These are phyloP conservation scores for Schoenoplectus triqueter DNA, from an alignment of 202 grass and related monocot genomes.

Conservation along the genomic window DNA sequence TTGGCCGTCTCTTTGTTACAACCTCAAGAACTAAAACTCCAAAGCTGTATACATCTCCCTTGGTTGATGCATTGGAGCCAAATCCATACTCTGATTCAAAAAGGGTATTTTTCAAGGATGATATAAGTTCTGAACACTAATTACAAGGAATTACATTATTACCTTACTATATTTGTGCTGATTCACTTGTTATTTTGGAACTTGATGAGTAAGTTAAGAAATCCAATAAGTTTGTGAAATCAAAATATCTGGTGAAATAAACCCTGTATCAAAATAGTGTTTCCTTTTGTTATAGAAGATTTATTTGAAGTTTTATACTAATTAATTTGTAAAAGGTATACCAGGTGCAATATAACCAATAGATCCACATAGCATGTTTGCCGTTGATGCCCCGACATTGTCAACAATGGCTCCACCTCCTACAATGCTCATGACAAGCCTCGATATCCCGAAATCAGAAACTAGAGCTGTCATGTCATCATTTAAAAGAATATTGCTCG, in stretches of 20 bases:
- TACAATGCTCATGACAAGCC: constrained; percentile 56
- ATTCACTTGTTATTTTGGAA: not conserved
- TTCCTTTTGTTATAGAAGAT: not conserved
- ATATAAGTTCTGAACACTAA: not conserved
- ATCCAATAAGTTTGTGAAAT: not conserved
- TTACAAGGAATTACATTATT: not conserved
- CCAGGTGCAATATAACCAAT: constrained; percentile 96
- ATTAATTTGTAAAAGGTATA: constrained; percentile 30
- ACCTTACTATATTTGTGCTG: not conserved
- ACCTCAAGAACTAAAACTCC: constrained; percentile 79
- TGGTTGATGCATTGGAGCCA: constrained; percentile 72
- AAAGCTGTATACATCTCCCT: constrained; percentile 95
- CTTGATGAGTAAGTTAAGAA: not conserved
- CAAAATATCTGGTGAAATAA: not conserved
- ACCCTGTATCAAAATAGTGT: not conserved
- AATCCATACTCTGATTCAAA: constrained; percentile 71
- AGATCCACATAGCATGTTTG: constrained; percentile 84
- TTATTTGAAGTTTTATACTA: not conserved
- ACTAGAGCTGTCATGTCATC: constrained; percentile 94
- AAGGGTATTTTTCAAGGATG: not conserved
- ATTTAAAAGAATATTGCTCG: constrained; percentile 90
- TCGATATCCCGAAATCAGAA: constrained; percentile 86
- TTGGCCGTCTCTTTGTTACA: constrained; percentile 69
- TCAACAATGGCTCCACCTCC: constrained; percentile 44
- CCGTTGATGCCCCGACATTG: constrained; percentile 66